Base-by-base conservation (phyloP, 495 filamentous ascomycete species). In the Neurospora sp. region DNA sequence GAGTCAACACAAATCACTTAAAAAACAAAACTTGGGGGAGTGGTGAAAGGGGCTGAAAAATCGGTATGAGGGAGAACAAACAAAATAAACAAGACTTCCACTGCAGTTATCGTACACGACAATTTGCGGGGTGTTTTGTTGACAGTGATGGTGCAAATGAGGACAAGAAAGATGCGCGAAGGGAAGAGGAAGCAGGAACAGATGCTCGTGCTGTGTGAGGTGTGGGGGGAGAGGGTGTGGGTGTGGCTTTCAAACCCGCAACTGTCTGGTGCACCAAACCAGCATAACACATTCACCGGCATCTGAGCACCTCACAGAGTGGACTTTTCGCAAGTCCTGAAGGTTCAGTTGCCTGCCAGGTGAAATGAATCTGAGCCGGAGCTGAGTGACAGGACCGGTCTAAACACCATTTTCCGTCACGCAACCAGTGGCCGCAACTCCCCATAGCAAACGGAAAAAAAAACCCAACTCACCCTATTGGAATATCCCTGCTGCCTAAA, bases 401-500 rank as follows among this genome's bases (percentile, higher is more conserved):
- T 14, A 35, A 37, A 65, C 14, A 35, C 27, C 27, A 31, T 22
- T 61, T 35, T 61, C 53, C 53, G 53, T 61, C 53, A 31, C 22
- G 41, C 20, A 71, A 71, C 39, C 17, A 70, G 40, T 61, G 53
- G 22, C 48, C 48, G 48, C 20, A 59, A 27, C 48, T 59, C 9
- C 48, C 39, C 37, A 70, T 44, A 70, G n/a, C 70, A 59, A 3
- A 75, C 45, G 75, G 71, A 40, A 61, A 71, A 31, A 31, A 41
- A 69, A 39, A 48, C 16, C 73, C 70, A n/a, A 86, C 89, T 89
- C 87, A 94, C 91, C 80, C 93, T 80, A 69, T 87, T 89, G 41
- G 89, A 85, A 76, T 87, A 89, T 37, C 89, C 90, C 73, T 91
- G 88, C 74, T 90, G 88, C 70, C 92, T 90, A 69, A 90, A 89